Evolutionary conservation across 352 stramenopile species (phyloP), one percentile per base, ranked within the genome.

Genomic region (Phytophthora aleatoria): DNA sequence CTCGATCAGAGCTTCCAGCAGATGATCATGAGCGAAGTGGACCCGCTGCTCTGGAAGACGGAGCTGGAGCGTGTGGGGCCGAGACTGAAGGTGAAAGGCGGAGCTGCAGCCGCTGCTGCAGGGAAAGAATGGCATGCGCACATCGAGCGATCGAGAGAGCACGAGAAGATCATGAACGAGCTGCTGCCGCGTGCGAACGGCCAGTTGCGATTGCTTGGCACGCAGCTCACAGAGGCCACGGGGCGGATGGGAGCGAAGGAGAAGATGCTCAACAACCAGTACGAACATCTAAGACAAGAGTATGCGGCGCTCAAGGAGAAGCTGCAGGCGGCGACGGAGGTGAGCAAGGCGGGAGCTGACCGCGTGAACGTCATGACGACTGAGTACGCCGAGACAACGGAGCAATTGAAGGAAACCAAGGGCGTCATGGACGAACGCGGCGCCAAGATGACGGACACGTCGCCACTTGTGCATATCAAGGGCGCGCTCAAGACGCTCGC

Each of bases 401-500:
- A 95, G 67, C 85, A 92, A 53, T 53, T 95, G 28, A 83, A 85
- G 26, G 79, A 90, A 49, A 88, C 79, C 43, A 95, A 94, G 68
- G 74, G 58, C 35, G 70, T 88, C 35, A 91, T 93, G 81, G 87
- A 94, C 69, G 81, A 87, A 31, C 85, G 84, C 9, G 85, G 85
- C 16, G 87, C 76, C 67, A 95, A 92, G 67, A 93, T 95, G 87
- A 95, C 85, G 8, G 83, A 95, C 66, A 95, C 87, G 49, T 87
- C 83, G 45, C 87, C 87, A 31, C 83, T 94, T 5, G 87, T 93
- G 54, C 74, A 90, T 47, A 94, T 95, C 77, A 95, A 95, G 61
- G 79, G 88, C 38, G 83, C 85, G 44, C 81, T 95, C 50, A 92
- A 92, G 71, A 84, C 74, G 15, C 83, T 95, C 24, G 78, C 71